These are phyloP conservation scores for Scenedesmus sp. DNA, from an alignment of 163 green algal genomes.

Conservation along the genomic window DNA sequence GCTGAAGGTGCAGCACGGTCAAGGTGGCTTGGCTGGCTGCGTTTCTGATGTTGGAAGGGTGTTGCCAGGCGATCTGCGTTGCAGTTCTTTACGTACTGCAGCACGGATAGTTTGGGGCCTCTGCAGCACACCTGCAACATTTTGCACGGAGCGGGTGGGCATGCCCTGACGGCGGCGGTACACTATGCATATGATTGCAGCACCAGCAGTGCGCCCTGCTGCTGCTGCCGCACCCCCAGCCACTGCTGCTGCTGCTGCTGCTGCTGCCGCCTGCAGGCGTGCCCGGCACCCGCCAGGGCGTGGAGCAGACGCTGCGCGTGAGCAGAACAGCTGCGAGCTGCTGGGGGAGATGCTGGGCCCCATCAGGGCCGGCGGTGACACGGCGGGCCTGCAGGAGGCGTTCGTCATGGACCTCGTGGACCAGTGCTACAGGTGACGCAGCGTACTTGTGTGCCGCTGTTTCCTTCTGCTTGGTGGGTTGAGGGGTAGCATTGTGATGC, in stretches of 20 bases:
- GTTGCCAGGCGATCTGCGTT: too few relatives aligned
- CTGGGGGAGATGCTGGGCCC: constrained; percentile 53
- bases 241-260: background rate
- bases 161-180: too few relatives aligned
- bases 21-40: too few relatives aligned
- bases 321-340: constrained; percentile 53
- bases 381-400: constrained; percentile 22
- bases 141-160: too few relatives aligned
- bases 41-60: too few relatives aligned
- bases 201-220: background rate
- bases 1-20: background rate
- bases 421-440: constrained; percentile 47
- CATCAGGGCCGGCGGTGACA: constrained; percentile 14
- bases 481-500: background rate
- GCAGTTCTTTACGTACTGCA: too few relatives aligned
- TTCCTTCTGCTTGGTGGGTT: too few relatives aligned
- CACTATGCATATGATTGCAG: too few relatives aligned
- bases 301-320: constrained; percentile 38
- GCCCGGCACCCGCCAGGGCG: background rate
- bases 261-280: background rate
- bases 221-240: background rate
- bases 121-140: too few relatives aligned
- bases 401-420: constrained; percentile 53
- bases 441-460: too few relatives aligned
- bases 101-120: too few relatives aligned